Conservation (phyloP, 2,329 filamentous ascomycete species). For the Nemania abortiva region DNA sequence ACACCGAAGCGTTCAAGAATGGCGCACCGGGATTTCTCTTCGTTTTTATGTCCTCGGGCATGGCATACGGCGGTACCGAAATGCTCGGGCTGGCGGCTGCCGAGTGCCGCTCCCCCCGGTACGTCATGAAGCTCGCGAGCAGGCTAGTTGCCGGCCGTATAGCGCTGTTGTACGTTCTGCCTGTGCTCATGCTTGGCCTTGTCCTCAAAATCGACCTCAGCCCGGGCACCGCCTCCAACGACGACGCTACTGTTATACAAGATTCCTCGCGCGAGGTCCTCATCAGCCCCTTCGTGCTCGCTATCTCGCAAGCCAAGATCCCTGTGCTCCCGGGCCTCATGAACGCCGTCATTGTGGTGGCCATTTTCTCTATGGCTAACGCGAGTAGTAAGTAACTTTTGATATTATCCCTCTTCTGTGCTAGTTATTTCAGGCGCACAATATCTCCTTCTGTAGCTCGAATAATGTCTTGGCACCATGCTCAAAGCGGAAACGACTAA, state of each 20-base stretch:
- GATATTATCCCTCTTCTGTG: neutral
- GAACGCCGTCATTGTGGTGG: constrained; percentile 54
- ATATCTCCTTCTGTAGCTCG: neutral
- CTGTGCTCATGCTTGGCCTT: constrained; percentile 53
- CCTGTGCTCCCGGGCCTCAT: constrained; percentile 49
- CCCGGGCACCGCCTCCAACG: neutral
- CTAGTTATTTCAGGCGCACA: neutral
- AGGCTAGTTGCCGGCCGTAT: constrained; percentile 58
- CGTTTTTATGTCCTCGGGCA: constrained; percentile 59
- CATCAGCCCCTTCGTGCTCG: constrained; percentile 34
- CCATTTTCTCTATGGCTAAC: constrained; percentile 55
- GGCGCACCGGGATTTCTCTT: constrained; percentile 57
- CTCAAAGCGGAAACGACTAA: neutral
- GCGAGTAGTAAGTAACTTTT: constrained; percentile 51
- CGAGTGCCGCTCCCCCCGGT: constrained; percentile 55
- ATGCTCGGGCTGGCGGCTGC: constrained; percentile 59
- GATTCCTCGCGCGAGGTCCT: constrained; percentile 6
- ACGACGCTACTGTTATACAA: neutral
- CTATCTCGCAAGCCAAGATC: constrained; percentile 41
- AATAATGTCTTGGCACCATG: neutral
- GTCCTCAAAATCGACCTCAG: constrained; percentile 47
- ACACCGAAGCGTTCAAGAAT: constrained; percentile 58
- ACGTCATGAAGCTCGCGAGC: constrained; percentile 55
- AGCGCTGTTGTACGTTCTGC: constrained; percentile 55
- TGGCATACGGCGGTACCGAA: constrained; percentile 61